phyloP scores from a whole-genome alignment of 1,284 basidiomycete genomes.

The Uromyces viciae-fabae region DNA sequence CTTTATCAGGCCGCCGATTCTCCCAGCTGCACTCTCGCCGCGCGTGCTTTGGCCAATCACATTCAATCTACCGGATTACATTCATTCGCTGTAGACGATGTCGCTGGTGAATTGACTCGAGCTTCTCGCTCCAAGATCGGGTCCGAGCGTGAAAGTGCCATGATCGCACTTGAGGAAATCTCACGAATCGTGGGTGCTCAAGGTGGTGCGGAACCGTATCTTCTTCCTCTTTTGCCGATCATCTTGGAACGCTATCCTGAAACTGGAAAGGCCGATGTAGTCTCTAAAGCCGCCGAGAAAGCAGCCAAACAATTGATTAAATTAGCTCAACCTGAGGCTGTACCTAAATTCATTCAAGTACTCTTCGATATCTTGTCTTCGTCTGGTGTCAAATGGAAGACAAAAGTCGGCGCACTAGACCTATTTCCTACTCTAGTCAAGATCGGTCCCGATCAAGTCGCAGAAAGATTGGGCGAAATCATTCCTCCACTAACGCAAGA shows the following conservation, averaged over 20 bases:
- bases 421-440: slow-evolving; percentile 50
- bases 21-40: slow-evolving; percentile 51
- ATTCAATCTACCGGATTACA: slow-evolving; percentile 55
- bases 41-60: slow-evolving; percentile 55
- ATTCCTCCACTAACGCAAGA: slow-evolving; percentile 82
- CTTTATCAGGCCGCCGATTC: slow-evolving; percentile 50
- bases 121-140: slow-evolving; percentile 82
- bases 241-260: slow-evolving; percentile 86
- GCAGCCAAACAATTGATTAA: slow-evolving; percentile 84
- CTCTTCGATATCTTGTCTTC: slow-evolving; percentile 72
- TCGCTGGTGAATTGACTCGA: slow-evolving; percentile 55
- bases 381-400: slow-evolving; percentile 77
- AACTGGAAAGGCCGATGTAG: slow-evolving; percentile 70
- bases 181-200: slow-evolving; percentile 65
- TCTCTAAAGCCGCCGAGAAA: slow-evolving; percentile 72
- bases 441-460: slow-evolving; percentile 68
- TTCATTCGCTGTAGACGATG: slow-evolving; percentile 53
- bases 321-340: slow-evolving; percentile 77
- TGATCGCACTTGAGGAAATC: slow-evolving; percentile 63
- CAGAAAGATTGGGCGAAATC: slow-evolving; percentile 73
- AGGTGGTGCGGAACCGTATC: slow-evolving; percentile 72
- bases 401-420: slow-evolving; percentile 90
- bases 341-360: slow-evolving; percentile 65
- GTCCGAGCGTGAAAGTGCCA: slow-evolving; percentile 85
- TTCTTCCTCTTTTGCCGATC: slow-evolving; percentile 72